These are phyloP conservation scores for Penicillium desertorum DNA, from an alignment of 495 filamentous ascomycete genomes.

Conservation along the genomic window DNA sequence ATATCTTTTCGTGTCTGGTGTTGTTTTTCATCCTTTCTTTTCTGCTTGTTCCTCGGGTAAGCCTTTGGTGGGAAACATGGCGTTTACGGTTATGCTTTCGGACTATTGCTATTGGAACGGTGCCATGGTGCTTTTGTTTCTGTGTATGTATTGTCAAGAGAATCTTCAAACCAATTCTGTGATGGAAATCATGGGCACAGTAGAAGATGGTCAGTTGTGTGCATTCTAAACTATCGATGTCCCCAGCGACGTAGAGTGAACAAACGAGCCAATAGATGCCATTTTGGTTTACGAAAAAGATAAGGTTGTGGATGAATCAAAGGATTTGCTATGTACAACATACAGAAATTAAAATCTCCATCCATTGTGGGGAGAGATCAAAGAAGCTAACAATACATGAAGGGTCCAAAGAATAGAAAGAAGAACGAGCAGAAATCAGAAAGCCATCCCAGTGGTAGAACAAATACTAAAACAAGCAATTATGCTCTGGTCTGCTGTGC, in stretches of 20 bases:
- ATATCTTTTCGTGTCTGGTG: conserved; percentile 7
- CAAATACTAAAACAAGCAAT: not conserved
- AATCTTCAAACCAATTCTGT: not conserved
- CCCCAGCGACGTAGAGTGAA: not conserved
- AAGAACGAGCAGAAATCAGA: conserved; percentile 3
- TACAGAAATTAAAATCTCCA: conserved; percentile 17
- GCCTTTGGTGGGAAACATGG: conserved; percentile 10
- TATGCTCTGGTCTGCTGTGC: conserved; percentile 11
- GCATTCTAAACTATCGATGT: not conserved
- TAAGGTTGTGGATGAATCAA: not conserved
- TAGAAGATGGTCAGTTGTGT: not conserved
- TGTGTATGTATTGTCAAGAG: conserved; percentile 4
- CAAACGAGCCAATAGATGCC: no score
- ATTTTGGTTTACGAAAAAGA: not conserved
- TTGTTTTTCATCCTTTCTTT: conserved; percentile 9
- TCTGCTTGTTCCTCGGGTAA: conserved; percentile 3
- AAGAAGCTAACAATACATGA: conserved; percentile 34
- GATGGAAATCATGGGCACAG: not conserved
- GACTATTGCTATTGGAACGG: conserved; percentile 13
- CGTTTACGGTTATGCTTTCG: conserved; percentile 15
- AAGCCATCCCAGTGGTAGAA: conserved; percentile 12
- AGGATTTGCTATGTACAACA: conserved; percentile 33
- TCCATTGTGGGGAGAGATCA: conserved; percentile 15
- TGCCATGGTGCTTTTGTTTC: conserved; percentile 8
- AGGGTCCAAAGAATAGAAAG: conserved; percentile 16